phyloP scores from a whole-genome alignment of 73 alveolate species.

The Paramecium pentaurelia region DNA sequence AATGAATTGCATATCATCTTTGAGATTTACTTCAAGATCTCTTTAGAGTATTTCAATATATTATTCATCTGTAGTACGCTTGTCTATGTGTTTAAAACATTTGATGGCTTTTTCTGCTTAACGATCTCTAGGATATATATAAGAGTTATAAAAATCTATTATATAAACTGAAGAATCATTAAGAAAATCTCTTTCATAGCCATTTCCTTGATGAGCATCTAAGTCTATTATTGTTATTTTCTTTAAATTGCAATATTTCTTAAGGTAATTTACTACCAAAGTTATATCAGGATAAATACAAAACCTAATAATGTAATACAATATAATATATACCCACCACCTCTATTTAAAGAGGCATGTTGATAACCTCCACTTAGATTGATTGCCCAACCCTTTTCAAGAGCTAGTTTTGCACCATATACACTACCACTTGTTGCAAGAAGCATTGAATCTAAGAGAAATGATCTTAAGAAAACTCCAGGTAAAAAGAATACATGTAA shows the following conservation, averaged over 20 bases:
- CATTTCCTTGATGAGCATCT: constrained; percentile 94
- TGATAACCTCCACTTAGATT: constrained; percentile 92
- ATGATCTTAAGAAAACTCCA: constrained; percentile 69
- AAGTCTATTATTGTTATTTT: constrained; percentile 78
- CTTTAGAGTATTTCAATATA: constrained; percentile 51
- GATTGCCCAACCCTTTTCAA: constrained; percentile 77
- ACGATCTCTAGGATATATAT: constrained; percentile 81
- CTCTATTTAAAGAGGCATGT: constrained; percentile 67
- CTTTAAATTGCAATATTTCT: constrained; percentile 53
- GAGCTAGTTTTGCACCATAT: constrained; percentile 70
- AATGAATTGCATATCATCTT: constrained; percentile 56
- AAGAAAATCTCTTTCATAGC: constrained; percentile 84
- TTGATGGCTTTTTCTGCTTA: constrained; percentile 72
- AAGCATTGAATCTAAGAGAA: constrained; percentile 82
- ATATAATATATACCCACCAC: not conserved
- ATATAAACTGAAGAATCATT: constrained; percentile 67
- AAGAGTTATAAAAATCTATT: constrained; percentile 75
- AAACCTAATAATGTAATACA: constrained; percentile 61
- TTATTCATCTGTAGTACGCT: constrained; percentile 59
- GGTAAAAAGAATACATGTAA: constrained; percentile 81
- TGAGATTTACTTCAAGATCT: constrained; percentile 50
- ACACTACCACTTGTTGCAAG: constrained; percentile 80
- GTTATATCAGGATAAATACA: constrained; percentile 88
- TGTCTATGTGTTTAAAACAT: constrained; percentile 35
- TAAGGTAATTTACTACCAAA: constrained; percentile 63